Conservation (phyloP, 2,329 filamentous ascomycete genomes). For the Talaromyces sp. region DNA sequence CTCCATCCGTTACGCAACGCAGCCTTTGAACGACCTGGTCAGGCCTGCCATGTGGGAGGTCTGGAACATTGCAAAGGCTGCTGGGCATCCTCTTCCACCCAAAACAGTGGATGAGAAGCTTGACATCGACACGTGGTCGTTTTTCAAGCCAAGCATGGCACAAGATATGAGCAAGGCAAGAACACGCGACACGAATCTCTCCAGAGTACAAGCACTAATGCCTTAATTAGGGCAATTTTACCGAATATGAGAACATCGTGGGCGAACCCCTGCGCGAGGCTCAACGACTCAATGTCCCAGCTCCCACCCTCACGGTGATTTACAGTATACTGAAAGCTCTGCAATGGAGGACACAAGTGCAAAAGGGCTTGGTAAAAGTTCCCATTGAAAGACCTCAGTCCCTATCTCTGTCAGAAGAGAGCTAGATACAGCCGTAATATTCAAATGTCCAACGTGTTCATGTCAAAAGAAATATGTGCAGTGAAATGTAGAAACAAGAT, state of each 20-base stretch:
- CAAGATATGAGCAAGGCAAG: slow-evolving; percentile 52
- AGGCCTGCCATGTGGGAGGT: slow-evolving; percentile 52
- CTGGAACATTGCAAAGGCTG: slow-evolving; percentile 45
- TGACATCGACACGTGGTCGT: slow-evolving; percentile 50
- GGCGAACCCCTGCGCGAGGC: slow-evolving; percentile 56
- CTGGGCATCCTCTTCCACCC: slow-evolving; percentile 45
- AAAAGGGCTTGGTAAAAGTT: slow-evolving; percentile 16
- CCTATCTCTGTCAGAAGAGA: slow-evolving; percentile 11
- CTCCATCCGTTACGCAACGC: slow-evolving; percentile 49
- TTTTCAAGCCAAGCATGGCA: slow-evolving; percentile 56
- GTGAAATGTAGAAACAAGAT: slow-evolving; percentile 8
- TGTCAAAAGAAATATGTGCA: slow-evolving; percentile 11
- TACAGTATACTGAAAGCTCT: slow-evolving; percentile 18
- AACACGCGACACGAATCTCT: not conserved
- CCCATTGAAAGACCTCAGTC: slow-evolving; percentile 12
- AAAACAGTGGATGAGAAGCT: slow-evolving; percentile 50
- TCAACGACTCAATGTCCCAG: slow-evolving; percentile 43
- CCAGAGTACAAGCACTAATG: not conserved
- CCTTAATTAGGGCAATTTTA: slow-evolving; percentile 49
- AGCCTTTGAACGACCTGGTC: slow-evolving; percentile 49
- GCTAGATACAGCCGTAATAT: slow-evolving; percentile 10
- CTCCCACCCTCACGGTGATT: slow-evolving; percentile 30
- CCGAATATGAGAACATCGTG: slow-evolving; percentile 56
- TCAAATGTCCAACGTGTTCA: slow-evolving; percentile 3
- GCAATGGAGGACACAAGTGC: slow-evolving; percentile 14